A percentile compares a stretch with the other conserved stretches of the same genome.
These are phyloP conservation scores for Penicillium sp. DNA, from an alignment of 2,329 filamentous ascomycete genomes.

Conservation along the genomic window DNA sequence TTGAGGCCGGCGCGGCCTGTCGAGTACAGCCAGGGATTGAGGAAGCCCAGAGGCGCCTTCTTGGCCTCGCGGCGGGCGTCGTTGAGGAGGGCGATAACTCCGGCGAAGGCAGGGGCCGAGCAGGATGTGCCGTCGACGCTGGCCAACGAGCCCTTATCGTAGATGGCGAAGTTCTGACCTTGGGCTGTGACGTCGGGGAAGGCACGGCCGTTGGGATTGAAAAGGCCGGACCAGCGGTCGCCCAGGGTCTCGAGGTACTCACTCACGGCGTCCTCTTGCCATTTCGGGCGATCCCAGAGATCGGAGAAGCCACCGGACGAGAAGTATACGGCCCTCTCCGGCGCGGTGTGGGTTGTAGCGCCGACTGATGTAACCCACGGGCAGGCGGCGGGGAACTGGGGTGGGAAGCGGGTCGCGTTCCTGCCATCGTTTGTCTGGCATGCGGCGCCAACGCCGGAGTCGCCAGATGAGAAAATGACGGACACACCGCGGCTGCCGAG, in stretches of 20 bases:
- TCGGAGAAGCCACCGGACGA: slow-evolving; percentile 46
- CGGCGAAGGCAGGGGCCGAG: slow-evolving; percentile 59
- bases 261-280: slow-evolving; percentile 38
- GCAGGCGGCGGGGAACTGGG: slow-evolving; percentile 44
- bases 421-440: slow-evolving; percentile 38
- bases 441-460: slow-evolving; percentile 46
- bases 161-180: slow-evolving; percentile 35
- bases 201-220: slow-evolving; percentile 38
- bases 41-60: slow-evolving; percentile 54
- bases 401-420: slow-evolving; percentile 42
- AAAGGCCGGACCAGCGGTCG: slow-evolving; percentile 28
- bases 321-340: slow-evolving; percentile 43
- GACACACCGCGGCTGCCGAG: slow-evolving; percentile 53
- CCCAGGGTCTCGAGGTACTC: slow-evolving; percentile 35
- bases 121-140: slow-evolving; percentile 47
- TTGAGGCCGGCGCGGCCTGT: slow-evolving; percentile 45
- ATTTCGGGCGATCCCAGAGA: slow-evolving; percentile 37
- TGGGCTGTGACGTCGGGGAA: slow-evolving; percentile 46
- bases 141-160: slow-evolving; percentile 29
- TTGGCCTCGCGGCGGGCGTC: slow-evolving; percentile 56
- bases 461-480: slow-evolving; percentile 51
- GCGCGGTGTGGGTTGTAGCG: slow-evolving; percentile 38
- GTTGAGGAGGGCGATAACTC: slow-evolving; percentile 62
- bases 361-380: slow-evolving; percentile 46
- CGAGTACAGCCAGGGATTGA: slow-evolving; percentile 62